phyloP scores from a whole-genome alignment of 1,284 basidiomycete genomes.

The Pterula multifida region DNA sequence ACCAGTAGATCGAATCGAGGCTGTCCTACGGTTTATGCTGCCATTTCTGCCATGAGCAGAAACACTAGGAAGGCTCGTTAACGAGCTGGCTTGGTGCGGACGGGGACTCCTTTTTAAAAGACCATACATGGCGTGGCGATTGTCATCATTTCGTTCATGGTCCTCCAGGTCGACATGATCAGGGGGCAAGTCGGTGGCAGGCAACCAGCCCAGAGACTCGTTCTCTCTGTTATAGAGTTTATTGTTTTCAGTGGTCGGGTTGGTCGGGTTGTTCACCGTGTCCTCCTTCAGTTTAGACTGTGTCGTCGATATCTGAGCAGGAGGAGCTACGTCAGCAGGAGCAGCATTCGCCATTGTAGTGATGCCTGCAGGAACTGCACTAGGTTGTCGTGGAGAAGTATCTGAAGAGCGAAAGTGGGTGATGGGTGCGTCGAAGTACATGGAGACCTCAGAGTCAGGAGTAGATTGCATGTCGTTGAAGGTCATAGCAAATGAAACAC shows the following conservation, averaged over 20 bases:
- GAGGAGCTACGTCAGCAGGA: background rate
- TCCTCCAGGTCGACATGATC: conserved; percentile 1
- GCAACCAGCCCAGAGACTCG: background rate
- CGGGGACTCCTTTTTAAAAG: background rate
- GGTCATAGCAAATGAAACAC: background rate
- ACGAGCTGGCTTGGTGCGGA: background rate
- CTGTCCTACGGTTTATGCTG: background rate
- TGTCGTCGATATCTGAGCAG: background rate
- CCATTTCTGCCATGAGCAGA: background rate
- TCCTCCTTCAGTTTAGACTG: background rate
- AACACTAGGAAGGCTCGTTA: background rate
- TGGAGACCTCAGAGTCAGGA: conserved; percentile 22
- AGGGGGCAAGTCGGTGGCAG: background rate
- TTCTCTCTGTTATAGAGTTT: background rate
- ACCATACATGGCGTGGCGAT: background rate
- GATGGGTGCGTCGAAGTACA: conserved; percentile 29
- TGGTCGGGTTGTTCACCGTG: background rate
- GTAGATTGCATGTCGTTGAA: conserved; percentile 11
- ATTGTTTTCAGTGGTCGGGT: background rate
- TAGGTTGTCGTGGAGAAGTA: conserved; percentile 6
- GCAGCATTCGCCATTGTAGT: background rate
- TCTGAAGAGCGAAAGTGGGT: conserved; percentile 15
- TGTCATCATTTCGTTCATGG: background rate
- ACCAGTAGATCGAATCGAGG: conserved; percentile 10
- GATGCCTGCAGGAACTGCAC: background rate